phyloP scores from a whole-genome alignment of 1,284 basidiomycete genomes.

The Ceratobasidium theobromae region DNA sequence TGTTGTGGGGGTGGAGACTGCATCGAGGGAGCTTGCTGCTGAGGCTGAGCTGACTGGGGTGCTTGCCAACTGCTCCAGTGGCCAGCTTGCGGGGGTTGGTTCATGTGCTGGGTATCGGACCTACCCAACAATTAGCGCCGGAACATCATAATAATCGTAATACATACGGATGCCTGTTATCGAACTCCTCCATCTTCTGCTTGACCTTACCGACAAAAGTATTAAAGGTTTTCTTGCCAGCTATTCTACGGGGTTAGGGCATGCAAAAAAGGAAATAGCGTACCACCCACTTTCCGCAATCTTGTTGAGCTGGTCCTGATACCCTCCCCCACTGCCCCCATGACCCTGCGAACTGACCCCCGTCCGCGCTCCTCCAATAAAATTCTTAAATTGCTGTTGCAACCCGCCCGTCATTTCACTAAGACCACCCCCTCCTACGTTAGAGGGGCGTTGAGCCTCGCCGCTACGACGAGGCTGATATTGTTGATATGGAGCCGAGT shows the following conservation, averaged over 20 bases:
- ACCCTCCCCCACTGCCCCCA: conserved; percentile 20
- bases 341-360: conserved; percentile 47
- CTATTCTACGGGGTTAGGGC: conserved; percentile 44
- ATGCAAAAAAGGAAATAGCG: background rate
- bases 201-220: conserved; percentile 70
- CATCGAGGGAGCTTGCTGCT: background rate
- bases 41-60: background rate
- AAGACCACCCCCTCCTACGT: conserved; percentile 2
- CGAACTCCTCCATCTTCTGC: conserved; percentile 76
- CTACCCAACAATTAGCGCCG: background rate
- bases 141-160: background rate
- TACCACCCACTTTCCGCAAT: conserved; percentile 67
- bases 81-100: conserved; percentile 12
- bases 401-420: conserved; percentile 28
- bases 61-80: conserved; percentile 31
- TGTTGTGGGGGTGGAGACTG: background rate
- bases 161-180: conserved; percentile 40
- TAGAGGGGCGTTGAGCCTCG: conserved; percentile 32
- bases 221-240: conserved; percentile 73
- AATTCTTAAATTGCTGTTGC: conserved; percentile 29
- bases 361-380: conserved; percentile 25
- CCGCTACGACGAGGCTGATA: conserved; percentile 25
- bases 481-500: conserved; percentile 11
- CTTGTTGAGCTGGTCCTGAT: conserved; percentile 69
- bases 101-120: conserved; percentile 29